Base-by-base conservation (phyloP, 2,329 filamentous ascomycete species). In the Penicillium sp. region DNA sequence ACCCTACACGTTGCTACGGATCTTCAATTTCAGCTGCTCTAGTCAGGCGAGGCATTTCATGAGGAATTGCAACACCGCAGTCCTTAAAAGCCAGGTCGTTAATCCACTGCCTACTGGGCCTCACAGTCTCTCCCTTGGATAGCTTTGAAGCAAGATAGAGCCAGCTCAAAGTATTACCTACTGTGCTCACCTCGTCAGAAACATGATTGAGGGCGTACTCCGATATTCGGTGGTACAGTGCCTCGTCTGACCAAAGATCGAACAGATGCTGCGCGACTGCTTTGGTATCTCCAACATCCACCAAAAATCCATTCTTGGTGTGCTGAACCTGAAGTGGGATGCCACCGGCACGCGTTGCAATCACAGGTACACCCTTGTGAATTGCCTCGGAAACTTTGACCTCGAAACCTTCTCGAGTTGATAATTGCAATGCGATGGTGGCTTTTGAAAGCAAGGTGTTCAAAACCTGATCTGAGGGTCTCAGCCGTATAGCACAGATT, bases 321-420 rank as follows among this genome's bases (percentile, higher is more conserved):
- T 93, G 80, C 73, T 90, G 83, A 59, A 95, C 84, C 73, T 95
- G 91, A 4, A 94, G 81, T 0, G 91, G 90, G 56, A 95, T 93
- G 11, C 91, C 91, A n/a, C 91, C 91, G 1, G 88, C 87, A 22
- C 82, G 81, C 1, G 89, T 91, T 3, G 89, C 90, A 64, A 95
- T 92, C 69, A 93, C 84, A 1, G 91, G 91, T 2, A 89, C 86
- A 14, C 91, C 91, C 48, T 92, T 91, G 71, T 93, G 91, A 25
- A 94, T 81, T 1, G 90, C 91, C 76, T 95, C 92, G 0, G 89
- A 92, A 5, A 95, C 90, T 76, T 95, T 95, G 68, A 95, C 89
- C 76, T 95, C 91, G 68, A 95, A 95, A 0, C 91, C 91, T 73
- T 95, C 91, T 38, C 90, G 85, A 0, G 89, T 93, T 2, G 90